phyloP scores from a whole-genome alignment of 2,329 filamentous ascomycete genomes.

The Gnomoniopsis sp. region DNA sequence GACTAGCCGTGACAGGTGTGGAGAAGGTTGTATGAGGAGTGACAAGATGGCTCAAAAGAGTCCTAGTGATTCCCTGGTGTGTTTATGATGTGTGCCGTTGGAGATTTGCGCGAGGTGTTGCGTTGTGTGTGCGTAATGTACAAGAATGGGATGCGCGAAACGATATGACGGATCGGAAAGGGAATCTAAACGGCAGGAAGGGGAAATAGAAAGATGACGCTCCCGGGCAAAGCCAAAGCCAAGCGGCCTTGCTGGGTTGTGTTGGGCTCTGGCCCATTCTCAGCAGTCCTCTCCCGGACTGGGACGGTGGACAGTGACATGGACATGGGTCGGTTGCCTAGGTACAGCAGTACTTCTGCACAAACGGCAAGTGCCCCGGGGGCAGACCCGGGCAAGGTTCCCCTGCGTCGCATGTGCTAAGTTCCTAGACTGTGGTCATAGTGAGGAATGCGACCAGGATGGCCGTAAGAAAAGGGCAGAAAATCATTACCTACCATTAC shows the following conservation, averaged over 20 bases:
- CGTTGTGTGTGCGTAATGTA: neutral
- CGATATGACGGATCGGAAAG: neutral
- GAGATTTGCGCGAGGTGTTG: neutral
- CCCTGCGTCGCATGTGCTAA: too few species aligned
- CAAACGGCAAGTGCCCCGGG: neutral
- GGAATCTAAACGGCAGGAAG: neutral
- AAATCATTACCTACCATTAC: neutral
- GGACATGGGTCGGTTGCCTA: neutral
- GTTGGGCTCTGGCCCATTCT: too few species aligned
- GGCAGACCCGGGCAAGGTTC: too few species aligned
- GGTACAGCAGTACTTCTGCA: neutral
- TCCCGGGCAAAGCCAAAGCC: neutral
- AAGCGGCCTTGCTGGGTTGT: neutral
- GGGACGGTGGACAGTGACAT: neutral
- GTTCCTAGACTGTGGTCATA: too few species aligned
- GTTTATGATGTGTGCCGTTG: neutral
- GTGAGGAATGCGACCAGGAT: neutral
- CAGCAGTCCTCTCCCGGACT: neutral
- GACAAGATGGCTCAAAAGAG: too few species aligned
- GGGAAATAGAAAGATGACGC: neutral
- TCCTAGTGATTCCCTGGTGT: too few species aligned
- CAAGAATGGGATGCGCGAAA: neutral
- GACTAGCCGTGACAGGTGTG: neutral
- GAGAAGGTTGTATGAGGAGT: too few species aligned
- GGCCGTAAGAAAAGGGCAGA: too few species aligned